Conservation (phyloP, 345 rosid species). For the Gossypium thurberi region DNA sequence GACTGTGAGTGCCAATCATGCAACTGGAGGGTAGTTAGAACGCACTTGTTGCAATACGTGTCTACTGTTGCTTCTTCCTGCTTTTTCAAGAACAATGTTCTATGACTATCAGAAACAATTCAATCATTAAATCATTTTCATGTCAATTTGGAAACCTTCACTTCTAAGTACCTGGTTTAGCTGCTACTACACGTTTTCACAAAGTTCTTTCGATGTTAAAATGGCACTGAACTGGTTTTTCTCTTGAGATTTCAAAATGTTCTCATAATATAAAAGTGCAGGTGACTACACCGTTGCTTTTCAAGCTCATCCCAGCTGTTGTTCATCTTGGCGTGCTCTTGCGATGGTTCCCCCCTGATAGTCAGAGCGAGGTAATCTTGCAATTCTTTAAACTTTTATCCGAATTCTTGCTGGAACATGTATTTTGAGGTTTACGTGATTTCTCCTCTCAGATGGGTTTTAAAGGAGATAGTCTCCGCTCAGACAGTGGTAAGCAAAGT, state of each 20-base stretch:
- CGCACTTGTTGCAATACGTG: neutral
- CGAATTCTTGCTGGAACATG: neutral
- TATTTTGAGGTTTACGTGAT: neutral
- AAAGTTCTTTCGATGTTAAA: neutral
- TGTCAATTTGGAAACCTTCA: neutral
- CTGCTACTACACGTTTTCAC: neutral
- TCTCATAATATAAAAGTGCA: constrained; percentile 24
- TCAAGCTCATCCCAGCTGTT: constrained; percentile 89
- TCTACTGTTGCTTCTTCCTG: neutral
- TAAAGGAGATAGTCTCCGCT: neutral
- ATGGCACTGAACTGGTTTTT: too few species aligned
- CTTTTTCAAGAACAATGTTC: neutral
- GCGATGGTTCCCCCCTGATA: constrained; percentile 83
- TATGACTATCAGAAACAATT: neutral
- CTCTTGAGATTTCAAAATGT: neutral
- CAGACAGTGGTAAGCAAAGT: neutral
- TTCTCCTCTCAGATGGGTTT: neutral
- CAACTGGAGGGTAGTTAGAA: neutral
- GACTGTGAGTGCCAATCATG: neutral
- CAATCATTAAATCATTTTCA: neutral
- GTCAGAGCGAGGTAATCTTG: constrained; percentile 59
- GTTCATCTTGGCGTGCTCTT: constrained; percentile 83
- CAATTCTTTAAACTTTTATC: neutral
- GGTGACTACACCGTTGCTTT: constrained; percentile 96
- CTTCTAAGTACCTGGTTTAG: neutral